Evolutionary conservation across 148 eudicot species (phyloP).

Genomic region (Fagopyrum esculentum): DNA sequence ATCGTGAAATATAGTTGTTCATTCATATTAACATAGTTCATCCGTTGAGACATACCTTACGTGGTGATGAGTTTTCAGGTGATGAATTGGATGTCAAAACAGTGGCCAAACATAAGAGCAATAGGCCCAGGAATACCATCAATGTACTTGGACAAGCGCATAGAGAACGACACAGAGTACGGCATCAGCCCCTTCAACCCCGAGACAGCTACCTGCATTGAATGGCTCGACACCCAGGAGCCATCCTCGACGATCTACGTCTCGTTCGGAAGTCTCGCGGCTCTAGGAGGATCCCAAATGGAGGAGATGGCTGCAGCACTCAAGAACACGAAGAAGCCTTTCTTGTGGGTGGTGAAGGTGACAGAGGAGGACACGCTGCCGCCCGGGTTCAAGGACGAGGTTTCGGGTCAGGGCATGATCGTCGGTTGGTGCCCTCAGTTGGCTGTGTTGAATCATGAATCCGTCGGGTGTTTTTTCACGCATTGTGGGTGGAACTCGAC

Average conservation of each 20-base stretch:
- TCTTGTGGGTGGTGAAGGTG: conserved; percentile 39
- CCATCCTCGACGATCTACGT: conserved; percentile 29
- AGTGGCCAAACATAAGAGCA: conserved; percentile 20
- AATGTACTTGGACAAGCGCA: conserved; percentile 20
- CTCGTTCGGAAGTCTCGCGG: conserved; percentile 40
- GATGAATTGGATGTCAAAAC: conserved; percentile 20
- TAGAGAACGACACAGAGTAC: conserved; percentile 26
- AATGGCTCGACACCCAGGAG: conserved; percentile 32
- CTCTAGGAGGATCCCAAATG: conserved; percentile 21
- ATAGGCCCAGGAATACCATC: conserved; percentile 40
- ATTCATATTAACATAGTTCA: too few species aligned
- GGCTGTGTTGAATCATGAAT: conserved; percentile 3
- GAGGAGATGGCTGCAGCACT: conserved; percentile 38
- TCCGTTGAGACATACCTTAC: too few species aligned
- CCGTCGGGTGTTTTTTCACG: conserved; percentile 11
- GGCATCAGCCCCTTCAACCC: conserved; percentile 27
- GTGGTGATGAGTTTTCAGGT: conserved; percentile 16
- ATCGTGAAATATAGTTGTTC: too few species aligned
- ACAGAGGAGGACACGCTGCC: conserved; percentile 26
- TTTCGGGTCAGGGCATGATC: not conserved
- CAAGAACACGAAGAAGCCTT: conserved; percentile 11
- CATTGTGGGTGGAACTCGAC: conserved; percentile 19
- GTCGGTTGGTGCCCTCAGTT: conserved; percentile 15
- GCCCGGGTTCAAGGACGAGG: not conserved
- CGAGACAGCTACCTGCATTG: conserved; percentile 12